Percentiles rank a stretch among this genome's conserved stretches.
phyloP scores from a whole-genome alignment of 2,329 filamentous ascomycete species.

The Microcera coccophila region DNA sequence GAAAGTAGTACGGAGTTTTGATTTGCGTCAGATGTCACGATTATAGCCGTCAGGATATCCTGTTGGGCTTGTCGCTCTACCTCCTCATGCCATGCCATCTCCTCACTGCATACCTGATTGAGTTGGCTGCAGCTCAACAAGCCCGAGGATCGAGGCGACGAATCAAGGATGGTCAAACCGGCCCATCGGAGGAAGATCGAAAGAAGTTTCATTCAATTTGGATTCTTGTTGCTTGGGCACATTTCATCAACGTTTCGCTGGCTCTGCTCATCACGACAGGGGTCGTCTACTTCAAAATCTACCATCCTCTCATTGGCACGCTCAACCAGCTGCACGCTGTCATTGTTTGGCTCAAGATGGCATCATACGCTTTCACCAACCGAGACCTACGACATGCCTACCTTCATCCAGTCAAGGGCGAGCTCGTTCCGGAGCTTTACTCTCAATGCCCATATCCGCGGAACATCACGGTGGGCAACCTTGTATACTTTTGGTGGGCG shows the following conservation, averaged over 20 bases:
- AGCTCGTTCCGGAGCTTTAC: slow-evolving; percentile 79
- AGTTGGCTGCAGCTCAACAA: slow-evolving; percentile 75
- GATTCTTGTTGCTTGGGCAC: slow-evolving; percentile 73
- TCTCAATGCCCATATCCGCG: slow-evolving; percentile 77
- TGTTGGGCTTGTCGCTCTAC: slow-evolving; percentile 74
- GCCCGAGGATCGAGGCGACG: slow-evolving; percentile 65
- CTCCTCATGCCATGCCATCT: slow-evolving; percentile 87
- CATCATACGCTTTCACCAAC: slow-evolving; percentile 95
- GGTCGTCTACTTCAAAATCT: slow-evolving; percentile 84
- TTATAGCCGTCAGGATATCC: slow-evolving; percentile 72
- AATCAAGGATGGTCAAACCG: slow-evolving; percentile 44
- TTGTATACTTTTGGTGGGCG: slow-evolving; percentile 97
- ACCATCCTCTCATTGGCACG: slow-evolving; percentile 91
- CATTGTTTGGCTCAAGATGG: slow-evolving; percentile 93
- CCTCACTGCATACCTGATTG: slow-evolving; percentile 85
- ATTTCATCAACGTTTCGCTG: slow-evolving; percentile 77
- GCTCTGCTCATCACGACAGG: slow-evolving; percentile 77
- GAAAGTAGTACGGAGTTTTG: slow-evolving; percentile 79
- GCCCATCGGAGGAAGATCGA: slow-evolving; percentile 54
- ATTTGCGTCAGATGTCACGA: slow-evolving; percentile 90
- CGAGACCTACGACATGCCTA: slow-evolving; percentile 89
- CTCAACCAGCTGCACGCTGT: slow-evolving; percentile 87
- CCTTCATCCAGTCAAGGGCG: slow-evolving; percentile 67
- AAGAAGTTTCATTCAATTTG: slow-evolving; percentile 71
- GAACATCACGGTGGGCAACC: slow-evolving; percentile 84